phyloP scores from a whole-genome alignment of 306 rosid species.

The Rosa persica region DNA sequence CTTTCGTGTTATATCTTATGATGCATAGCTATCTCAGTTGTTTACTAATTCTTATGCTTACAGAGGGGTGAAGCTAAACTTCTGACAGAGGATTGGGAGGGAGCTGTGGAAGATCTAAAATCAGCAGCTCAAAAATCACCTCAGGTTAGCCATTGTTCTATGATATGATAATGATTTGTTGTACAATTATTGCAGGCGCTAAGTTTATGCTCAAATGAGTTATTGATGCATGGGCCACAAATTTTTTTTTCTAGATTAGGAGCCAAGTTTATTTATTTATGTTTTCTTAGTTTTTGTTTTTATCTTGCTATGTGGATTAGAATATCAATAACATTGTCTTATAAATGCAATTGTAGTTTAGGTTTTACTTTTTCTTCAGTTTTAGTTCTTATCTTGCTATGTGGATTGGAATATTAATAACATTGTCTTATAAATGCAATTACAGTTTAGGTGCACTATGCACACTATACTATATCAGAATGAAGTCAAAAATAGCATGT shows the following conservation, averaged over 20 bases:
- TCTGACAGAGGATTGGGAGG: conserved; percentile 92
- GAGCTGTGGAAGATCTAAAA: conserved; percentile 92
- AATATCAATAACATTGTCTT: background rate
- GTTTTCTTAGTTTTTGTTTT: background rate
- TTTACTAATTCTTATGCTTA: conserved; percentile 22
- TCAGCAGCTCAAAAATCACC: conserved; percentile 92
- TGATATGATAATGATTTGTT: background rate
- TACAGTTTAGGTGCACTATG: background rate
- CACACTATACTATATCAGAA: background rate
- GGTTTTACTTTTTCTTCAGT: background rate
- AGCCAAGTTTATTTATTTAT: background rate
- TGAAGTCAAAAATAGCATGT: background rate
- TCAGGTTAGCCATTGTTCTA: conserved; percentile 50
- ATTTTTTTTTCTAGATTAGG: background rate
- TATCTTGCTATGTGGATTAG: background rate
- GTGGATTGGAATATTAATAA: background rate
- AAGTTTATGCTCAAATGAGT: background rate
- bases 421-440: background rate
- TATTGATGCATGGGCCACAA: background rate
- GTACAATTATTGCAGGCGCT: background rate
- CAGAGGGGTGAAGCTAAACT: conserved; percentile 99
- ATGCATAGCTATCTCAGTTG: background rate
- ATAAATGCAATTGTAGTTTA: background rate
- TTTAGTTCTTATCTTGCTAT: background rate
- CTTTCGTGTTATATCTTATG: background rate